These are phyloP conservation scores for Hemisphaericaspora lyxosophila DNA, from an alignment of 1,139 yeast genomes.

Conservation along the genomic window DNA sequence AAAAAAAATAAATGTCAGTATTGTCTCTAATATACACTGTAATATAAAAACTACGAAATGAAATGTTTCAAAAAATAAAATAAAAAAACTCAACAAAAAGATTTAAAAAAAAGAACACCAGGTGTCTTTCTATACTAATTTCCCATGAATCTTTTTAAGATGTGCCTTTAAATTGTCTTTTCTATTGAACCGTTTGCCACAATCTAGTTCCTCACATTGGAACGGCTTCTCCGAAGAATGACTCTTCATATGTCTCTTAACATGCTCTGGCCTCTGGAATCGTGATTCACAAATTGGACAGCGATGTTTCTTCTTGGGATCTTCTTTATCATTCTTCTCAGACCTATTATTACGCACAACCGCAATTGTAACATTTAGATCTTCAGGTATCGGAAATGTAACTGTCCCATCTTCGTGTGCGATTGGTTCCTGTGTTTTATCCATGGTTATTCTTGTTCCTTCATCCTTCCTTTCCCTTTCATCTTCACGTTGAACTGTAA, in stretches of 20 bases:
- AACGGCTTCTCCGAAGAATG: conserved; percentile 89
- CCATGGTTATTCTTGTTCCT: conserved; percentile 4
- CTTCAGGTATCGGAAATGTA: conserved; percentile 15
- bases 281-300: conserved; percentile 76
- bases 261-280: conserved; percentile 90
- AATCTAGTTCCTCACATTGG: conserved; percentile 67
- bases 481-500: conserved; percentile 16
- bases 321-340: conserved; percentile 19
- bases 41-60: no score
- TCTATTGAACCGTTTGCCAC: conserved; percentile 76
- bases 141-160: conserved; percentile 57
- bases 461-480: conserved; percentile 2
- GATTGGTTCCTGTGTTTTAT: not conserved
- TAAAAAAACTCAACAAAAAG: no score
- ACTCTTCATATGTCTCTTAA: conserved; percentile 82
- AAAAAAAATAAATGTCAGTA: not conserved
- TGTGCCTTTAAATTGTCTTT: conserved; percentile 71
- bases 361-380: conserved; percentile 14
- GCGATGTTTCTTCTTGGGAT: conserved; percentile 61
- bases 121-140: not conserved
- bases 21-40: not conserved
- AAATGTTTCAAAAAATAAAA: no score
- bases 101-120: not conserved
- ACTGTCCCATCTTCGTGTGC: conserved; percentile 14
- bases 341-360: conserved; percentile 15